phyloP scores from a whole-genome alignment of 345 rosid genomes.

The Rhodamnia argentea region DNA sequence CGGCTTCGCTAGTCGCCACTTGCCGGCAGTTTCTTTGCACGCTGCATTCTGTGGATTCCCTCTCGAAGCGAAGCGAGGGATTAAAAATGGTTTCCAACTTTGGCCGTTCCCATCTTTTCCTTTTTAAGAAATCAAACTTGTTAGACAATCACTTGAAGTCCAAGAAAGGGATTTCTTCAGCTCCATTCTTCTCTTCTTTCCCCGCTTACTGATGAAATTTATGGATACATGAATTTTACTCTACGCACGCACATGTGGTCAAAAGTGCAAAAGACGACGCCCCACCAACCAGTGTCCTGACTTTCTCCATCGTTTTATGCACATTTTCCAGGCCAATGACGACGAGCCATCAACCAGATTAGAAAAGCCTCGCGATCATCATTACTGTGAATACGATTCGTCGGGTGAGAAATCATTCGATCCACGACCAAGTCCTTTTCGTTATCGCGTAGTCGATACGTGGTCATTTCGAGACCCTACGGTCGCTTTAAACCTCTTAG shows the following conservation, averaged over 20 bases:
- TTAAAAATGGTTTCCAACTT: not conserved
- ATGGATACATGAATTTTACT: not conserved
- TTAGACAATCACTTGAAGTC: not conserved
- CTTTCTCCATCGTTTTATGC: not conserved
- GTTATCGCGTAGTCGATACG: not conserved
- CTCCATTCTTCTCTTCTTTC: not conserved
- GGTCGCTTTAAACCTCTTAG: not conserved
- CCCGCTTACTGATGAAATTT: not conserved
- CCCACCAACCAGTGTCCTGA: not conserved
- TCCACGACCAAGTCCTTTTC: not conserved
- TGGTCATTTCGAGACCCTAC: not conserved
- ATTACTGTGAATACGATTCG: not conserved
- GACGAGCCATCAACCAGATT: not conserved
- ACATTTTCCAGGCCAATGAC: not conserved
- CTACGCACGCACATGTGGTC: not conserved
- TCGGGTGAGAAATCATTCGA: not conserved
- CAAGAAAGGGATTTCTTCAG: not conserved
- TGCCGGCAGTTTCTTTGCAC: not conserved
- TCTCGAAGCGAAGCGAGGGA: not conserved
- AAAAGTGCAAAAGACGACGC: not conserved
- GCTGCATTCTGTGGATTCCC: too few species aligned
- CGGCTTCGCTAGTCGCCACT: not conserved
- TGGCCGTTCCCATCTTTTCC: not conserved
- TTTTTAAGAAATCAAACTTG: not conserved
- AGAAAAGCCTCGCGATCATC: not conserved